Evolutionary conservation across 2,329 filamentous ascomycete species (phyloP), one percentile per base, ranked within the genome.

Genomic region (Chaetomiaceae sp.): DNA sequence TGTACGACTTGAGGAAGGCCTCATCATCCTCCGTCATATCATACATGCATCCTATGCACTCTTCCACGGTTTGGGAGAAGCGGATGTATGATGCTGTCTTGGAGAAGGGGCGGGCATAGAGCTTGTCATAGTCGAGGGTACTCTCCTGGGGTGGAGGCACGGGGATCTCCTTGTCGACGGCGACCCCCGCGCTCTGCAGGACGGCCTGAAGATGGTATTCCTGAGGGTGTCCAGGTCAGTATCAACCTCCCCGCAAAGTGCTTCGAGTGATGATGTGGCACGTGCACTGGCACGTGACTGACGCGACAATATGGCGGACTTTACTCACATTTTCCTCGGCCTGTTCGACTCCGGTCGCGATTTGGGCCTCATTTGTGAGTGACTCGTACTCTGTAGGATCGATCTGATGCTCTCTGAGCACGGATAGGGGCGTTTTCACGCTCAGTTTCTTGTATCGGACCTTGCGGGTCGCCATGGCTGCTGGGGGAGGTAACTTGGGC

Each of bases 1-100:
- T 99, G 75, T 94, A 87, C 61, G 82, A 79, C 66, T 86, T 88
- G 63, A 99, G 81, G 67, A 89, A 96, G 52, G 80, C 82, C 69
- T 91, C 88, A 73, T 99, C 94, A 66, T 95, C 90, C 61, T 87
- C 85, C 25, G 85, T 91, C 88, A 97, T 92, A 73, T 95, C 91
- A 84, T 99, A 99, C 64, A 86, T 83, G 68, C 87, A 88, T 65
- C 89, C 88, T 66, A 90, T 87, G 65, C 88, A 95, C 72, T 99
- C 94, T 73, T 99, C 94, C 57, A 99, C 92, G 3, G 94, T 99
- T 62, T 95, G 92, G 60, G 94, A 97, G 75, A 95, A 97, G 61
- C 92, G 90, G 69, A 99, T 96, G 72, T 97, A 97, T 57, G 91
- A 94, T 57, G 86, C 84, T 48, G 94, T 91, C 70, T 95, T 87